A percentile compares a stretch with the other conserved stretches of the same genome.
Evolutionary conservation across 2,329 filamentous ascomycete species (phyloP).

Genomic region (Allantophomopsis cytisporea): DNA sequence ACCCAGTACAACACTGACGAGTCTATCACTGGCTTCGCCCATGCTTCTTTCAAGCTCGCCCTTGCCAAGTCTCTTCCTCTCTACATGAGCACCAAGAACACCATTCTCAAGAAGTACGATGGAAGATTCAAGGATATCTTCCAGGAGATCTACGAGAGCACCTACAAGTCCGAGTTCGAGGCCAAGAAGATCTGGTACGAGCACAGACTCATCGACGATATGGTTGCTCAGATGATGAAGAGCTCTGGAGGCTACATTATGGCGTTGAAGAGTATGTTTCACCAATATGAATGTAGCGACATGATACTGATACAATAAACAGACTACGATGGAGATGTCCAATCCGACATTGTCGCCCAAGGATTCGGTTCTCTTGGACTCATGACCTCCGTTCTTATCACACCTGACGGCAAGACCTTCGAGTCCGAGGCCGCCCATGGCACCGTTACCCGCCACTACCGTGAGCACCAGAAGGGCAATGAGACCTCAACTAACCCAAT

Average conservation of each 20-base stretch:
- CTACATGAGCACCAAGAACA: slow-evolving; percentile 99
- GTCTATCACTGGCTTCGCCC: slow-evolving; percentile 87
- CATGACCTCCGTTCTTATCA: slow-evolving; percentile 97
- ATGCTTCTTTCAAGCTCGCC: slow-evolving; percentile 93
- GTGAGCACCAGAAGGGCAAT: slow-evolving; percentile 95
- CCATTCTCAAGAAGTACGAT: slow-evolving; percentile 97
- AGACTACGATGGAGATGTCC: slow-evolving; percentile 99
- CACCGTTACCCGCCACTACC: slow-evolving; percentile 95
- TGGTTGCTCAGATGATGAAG: slow-evolving; percentile 99
- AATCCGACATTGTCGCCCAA: slow-evolving; percentile 96
- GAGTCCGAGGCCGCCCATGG: slow-evolving; percentile 97
- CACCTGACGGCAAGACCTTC: slow-evolving; percentile 91
- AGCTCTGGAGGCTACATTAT: slow-evolving; percentile 92
- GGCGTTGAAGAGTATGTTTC: slow-evolving; percentile 79
- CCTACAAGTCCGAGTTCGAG: slow-evolving; percentile 83
- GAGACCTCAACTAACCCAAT: slow-evolving; percentile 98
- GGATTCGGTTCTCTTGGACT: slow-evolving; percentile 95
- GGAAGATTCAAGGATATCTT: slow-evolving; percentile 99
- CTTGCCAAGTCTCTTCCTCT: slow-evolving; percentile 78
- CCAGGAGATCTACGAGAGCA: slow-evolving; percentile 83
- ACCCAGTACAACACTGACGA: slow-evolving; percentile 98
- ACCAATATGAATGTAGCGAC: neutral
- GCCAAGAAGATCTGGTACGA: slow-evolving; percentile 96
- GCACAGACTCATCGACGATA: slow-evolving; percentile 97
- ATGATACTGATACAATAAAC: slow-evolving; percentile 5